Percentiles rank a stretch among this genome's conserved stretches.
phyloP scores from a whole-genome alignment of 306 rosid genomes.

The Glycine latifolia region DNA sequence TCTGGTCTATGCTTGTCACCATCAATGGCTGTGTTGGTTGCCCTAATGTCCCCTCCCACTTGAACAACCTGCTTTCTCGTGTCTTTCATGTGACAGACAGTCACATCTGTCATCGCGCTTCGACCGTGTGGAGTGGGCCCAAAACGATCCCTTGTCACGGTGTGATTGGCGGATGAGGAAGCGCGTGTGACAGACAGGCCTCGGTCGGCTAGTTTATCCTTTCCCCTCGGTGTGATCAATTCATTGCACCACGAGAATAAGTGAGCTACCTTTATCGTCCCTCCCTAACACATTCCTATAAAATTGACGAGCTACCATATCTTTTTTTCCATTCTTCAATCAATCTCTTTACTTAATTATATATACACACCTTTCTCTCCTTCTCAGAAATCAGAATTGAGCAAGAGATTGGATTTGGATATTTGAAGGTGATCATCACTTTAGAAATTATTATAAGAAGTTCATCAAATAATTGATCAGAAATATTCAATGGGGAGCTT shows the following conservation, averaged over 20 bases:
- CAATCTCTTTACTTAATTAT: neutral
- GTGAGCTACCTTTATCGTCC: slow-evolving; percentile 42
- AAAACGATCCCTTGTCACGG: slow-evolving; percentile 26
- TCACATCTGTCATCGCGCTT: slow-evolving; percentile 42
- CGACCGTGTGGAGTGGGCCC: slow-evolving; percentile 12
- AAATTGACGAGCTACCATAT: slow-evolving; percentile 32
- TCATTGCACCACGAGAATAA: slow-evolving; percentile 54
- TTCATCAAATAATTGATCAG: no score
- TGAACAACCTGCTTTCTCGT: slow-evolving; percentile 47
- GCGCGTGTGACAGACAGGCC: slow-evolving; percentile 49
- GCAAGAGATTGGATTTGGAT: neutral
- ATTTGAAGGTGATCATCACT: neutral
- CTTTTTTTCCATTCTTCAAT: no score
- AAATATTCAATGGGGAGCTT: slow-evolving; percentile 32
- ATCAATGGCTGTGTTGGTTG: slow-evolving; percentile 53
- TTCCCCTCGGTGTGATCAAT: slow-evolving; percentile 40
- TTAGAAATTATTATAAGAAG: no score
- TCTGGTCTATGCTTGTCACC: slow-evolving; percentile 54
- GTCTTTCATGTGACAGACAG: slow-evolving; percentile 53
- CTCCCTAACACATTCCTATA: slow-evolving; percentile 43
- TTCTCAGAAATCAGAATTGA: slow-evolving; percentile 18
- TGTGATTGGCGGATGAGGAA: slow-evolving; percentile 47
- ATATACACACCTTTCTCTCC: neutral
- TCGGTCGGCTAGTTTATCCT: slow-evolving; percentile 10
- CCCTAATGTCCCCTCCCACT: slow-evolving; percentile 53